Percentiles rank a stretch among this genome's conserved stretches.
phyloP scores from a whole-genome alignment of 768 basidiomycete species.

The Leccinum fibrillosum region DNA sequence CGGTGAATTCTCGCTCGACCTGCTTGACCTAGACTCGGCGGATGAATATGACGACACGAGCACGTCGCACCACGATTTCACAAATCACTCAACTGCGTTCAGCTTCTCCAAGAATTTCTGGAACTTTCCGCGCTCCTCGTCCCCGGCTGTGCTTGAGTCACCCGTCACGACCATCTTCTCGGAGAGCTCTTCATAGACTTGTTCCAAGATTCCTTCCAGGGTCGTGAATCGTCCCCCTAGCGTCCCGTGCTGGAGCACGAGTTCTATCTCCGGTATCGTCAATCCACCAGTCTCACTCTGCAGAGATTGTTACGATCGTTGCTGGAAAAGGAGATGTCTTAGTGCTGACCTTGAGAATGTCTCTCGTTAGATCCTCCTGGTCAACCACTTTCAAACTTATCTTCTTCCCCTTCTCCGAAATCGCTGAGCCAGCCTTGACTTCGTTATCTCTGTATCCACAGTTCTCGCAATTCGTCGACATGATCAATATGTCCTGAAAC shows the following conservation, averaged over 20 bases:
- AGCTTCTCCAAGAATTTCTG: slow-evolving; percentile 72
- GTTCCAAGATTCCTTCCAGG: slow-evolving; percentile 89
- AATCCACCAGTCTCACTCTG: slow-evolving; percentile 94
- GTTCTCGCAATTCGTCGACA: slow-evolving; percentile 94
- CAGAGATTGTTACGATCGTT: neutral
- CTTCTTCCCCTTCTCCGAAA: slow-evolving; percentile 81
- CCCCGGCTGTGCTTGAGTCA: slow-evolving; percentile 47
- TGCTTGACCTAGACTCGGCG: slow-evolving; percentile 58
- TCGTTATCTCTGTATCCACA: slow-evolving; percentile 99
- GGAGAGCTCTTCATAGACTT: slow-evolving; percentile 92
- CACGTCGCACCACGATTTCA: neutral
- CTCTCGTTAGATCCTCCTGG: slow-evolving; percentile 85
- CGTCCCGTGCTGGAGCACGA: slow-evolving; percentile 87
- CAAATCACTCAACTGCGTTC: slow-evolving; percentile 55
- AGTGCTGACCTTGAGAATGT: slow-evolving; percentile 80
- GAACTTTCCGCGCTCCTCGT: slow-evolving; percentile 57
- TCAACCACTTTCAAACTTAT: slow-evolving; percentile 91
- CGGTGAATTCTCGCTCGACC: slow-evolving; percentile 77
- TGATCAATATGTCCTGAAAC: slow-evolving; percentile 86
- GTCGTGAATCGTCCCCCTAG: slow-evolving; percentile 98
- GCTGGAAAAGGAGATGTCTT: neutral
- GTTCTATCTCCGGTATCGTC: slow-evolving; percentile 90
- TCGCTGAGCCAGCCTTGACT: slow-evolving; percentile 90
- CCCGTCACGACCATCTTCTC: slow-evolving; percentile 80
- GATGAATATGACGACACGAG: neutral